Percentiles rank a stretch among this genome's conserved stretches.
Evolutionary conservation across 139 green algal species (phyloP).

Genomic region (Asterochloris sp.): DNA sequence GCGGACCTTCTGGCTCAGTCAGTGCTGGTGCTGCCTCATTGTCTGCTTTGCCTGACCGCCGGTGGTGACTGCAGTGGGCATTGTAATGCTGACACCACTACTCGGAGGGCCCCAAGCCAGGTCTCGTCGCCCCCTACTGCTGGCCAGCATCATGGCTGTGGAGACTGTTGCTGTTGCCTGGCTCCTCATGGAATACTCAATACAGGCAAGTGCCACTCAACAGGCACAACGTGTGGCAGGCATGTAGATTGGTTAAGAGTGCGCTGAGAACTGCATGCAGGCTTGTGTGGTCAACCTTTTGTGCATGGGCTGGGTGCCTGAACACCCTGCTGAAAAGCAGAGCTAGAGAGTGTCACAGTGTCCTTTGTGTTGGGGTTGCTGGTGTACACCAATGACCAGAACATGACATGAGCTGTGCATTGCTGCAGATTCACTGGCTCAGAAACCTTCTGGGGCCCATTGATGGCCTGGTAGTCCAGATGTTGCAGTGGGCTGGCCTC

Average conservation of each 20-base stretch:
- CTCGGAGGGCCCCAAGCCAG: conserved; percentile 8
- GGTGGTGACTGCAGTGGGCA: conserved; percentile 13
- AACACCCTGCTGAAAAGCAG: too few relatives aligned
- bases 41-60: background rate
- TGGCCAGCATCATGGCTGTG: too few relatives aligned
- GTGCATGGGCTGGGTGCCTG: too few relatives aligned
- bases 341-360: too few relatives aligned
- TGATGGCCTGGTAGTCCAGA: background rate
- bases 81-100: conserved; percentile 25
- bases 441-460: conserved; percentile 5
- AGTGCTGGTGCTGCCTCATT: background rate
- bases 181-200: too few relatives aligned
- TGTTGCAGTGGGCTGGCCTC: conserved; percentile 19
- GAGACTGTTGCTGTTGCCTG: too few relatives aligned
- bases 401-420: background rate
- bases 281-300: too few relatives aligned
- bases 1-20: background rate
- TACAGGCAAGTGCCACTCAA: too few relatives aligned
- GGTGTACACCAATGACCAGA: background rate
- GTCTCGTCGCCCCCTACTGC: too few relatives aligned
- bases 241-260: too few relatives aligned
- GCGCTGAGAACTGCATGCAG: too few relatives aligned
- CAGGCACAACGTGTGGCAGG: too few relatives aligned
- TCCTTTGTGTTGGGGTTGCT: background rate
- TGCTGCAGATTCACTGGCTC: conserved; percentile 18